phyloP scores from a whole-genome alignment of 495 filamentous ascomycete species.

The Penicillium pancosmium region DNA sequence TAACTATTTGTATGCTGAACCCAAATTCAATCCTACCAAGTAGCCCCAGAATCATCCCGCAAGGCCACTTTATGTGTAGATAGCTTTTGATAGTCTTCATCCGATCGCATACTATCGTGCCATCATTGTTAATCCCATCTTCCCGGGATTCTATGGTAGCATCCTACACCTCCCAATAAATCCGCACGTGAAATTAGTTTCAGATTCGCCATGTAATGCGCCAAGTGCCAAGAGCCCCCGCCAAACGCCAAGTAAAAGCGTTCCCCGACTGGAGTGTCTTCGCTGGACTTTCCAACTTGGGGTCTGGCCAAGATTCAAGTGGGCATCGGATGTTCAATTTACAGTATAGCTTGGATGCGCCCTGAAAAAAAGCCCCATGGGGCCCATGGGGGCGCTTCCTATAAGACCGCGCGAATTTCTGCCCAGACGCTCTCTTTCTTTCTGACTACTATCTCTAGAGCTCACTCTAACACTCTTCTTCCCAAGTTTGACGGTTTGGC shows the following conservation, averaged over 20 bases:
- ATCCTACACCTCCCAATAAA: neutral
- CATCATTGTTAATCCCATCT: too few species aligned
- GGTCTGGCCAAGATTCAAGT: constrained; percentile 7
- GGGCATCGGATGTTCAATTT: constrained; percentile 1
- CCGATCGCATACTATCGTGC: too few species aligned
- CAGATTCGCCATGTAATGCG: constrained; percentile 11
- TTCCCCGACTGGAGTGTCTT: constrained; percentile 12
- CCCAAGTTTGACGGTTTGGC: neutral
- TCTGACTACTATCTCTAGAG: constrained; percentile 7
- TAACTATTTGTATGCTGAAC: too few species aligned
- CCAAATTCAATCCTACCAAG: too few species aligned
- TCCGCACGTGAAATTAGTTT: neutral
- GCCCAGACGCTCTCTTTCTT: neutral
- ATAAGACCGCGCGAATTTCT: constrained; percentile 15
- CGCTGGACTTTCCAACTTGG: constrained; percentile 21
- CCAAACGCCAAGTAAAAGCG: constrained; percentile 1
- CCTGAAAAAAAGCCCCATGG: constrained; percentile 8
- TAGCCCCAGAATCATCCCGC: too few species aligned
- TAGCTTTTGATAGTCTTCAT: too few species aligned
- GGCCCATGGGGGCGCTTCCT: constrained; percentile 8
- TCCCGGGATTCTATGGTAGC: too few species aligned
- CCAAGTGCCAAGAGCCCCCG: constrained; percentile 19
- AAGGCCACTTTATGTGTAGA: too few species aligned
- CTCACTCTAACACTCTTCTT: constrained; percentile 7
- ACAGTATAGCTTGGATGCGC: constrained; percentile 7